Base-by-base conservation (phyloP, 2,329 filamentous ascomycete species). In the Pyrenochaeta sp. region DNA sequence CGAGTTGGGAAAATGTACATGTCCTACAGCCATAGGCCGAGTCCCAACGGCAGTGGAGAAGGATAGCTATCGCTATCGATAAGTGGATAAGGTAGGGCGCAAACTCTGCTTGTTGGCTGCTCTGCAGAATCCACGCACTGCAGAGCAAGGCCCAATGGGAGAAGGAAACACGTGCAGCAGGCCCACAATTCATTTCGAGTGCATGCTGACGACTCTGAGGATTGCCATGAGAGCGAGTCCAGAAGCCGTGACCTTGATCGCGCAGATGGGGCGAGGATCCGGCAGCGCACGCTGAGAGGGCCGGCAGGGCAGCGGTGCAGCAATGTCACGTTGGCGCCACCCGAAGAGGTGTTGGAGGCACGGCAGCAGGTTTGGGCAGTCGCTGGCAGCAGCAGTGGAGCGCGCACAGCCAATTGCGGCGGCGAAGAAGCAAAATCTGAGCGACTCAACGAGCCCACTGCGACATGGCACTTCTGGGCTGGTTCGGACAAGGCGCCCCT, bases 51-150 rank as follows among this genome's bases (percentile, higher is more conserved):
- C 18, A 55, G 56, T 56, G 60, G 59, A 50, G 56, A 60, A 45
- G 63, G 60, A 42, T 54, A 58, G 56, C 35, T 59, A 65, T 67
- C 60, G 63, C 41, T 63, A 67, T 67, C 61, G 66, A 68, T 67
- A 66, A 58, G 63, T 62, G 61, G 64, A 66, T 65, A 66, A 58
- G 54, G 52, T 34, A 59, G 46, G 37, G 52, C 48, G 49, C 50
- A 60, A 58, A 60, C 32, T 52, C 53, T 44, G 46, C 44, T 47
- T 43, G n/a, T 40, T 50, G 37, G 50, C 51, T 61, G 57, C 53
- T 58, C 55, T 51, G 58, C 53, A 54, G 58, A 51, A 56, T 39
- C 21, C 32, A 35, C 26, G 36, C 28, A 39, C 41, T 31, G 43
- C 45, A 37, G 20, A 22, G 18, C 30, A 41, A 32, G 10, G 44